phyloP scores from a whole-genome alignment of 306 rosid species.

The Castanea sativa region DNA sequence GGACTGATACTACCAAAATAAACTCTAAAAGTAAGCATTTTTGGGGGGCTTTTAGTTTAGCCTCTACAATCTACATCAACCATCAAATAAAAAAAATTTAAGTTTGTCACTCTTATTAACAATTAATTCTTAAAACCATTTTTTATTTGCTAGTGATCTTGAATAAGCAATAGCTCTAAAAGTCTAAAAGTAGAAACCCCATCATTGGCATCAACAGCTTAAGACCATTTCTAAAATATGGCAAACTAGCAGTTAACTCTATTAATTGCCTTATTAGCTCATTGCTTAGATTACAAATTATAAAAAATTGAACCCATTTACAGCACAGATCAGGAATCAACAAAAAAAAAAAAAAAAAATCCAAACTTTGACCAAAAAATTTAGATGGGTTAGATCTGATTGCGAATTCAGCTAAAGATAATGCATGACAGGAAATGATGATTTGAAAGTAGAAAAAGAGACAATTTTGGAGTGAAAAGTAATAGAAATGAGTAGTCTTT shows the following conservation, averaged over 20 bases:
- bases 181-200: background rate
- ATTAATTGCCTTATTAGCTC: background rate
- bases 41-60: background rate
- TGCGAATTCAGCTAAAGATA: background rate
- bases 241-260: background rate
- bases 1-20: background rate
- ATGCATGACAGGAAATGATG: background rate
- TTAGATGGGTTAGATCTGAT: background rate
- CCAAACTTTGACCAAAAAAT: background rate
- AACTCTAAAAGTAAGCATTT: background rate
- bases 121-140: background rate
- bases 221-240: background rate
- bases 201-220: background rate
- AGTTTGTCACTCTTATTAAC: background rate
- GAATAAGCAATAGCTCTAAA: no score
- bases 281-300: background rate
- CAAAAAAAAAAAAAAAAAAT: background rate
- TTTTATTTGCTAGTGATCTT: background rate
- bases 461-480: background rate
- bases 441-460: conserved; percentile 12
- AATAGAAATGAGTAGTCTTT: background rate
- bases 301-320: background rate
- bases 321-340: background rate
- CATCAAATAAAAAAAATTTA: background rate
- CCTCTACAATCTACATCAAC: background rate